Evolutionary conservation across 306 rosid genomes (phyloP).

Genomic region (Pyrus betulifolia): DNA sequence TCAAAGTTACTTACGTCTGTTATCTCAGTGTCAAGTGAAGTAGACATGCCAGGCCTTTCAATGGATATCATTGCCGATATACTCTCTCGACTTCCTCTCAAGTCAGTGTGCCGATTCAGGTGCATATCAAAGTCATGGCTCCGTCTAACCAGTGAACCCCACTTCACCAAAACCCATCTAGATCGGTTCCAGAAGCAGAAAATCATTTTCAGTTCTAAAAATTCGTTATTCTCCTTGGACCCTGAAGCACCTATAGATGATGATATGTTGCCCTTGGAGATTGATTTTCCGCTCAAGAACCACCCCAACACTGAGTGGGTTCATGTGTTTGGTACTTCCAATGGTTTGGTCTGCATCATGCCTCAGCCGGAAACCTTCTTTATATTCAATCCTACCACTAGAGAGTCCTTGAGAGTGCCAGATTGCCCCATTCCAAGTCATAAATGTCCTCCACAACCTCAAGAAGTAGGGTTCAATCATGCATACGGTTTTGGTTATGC

Average conservation of each 20-base stretch:
- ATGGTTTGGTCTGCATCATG: slow-evolving; percentile 16
- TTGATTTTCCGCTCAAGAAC: slow-evolving; percentile 5
- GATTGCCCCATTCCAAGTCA: slow-evolving; percentile 1
- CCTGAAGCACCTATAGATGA: slow-evolving; percentile 15
- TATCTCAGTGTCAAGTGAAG: slow-evolving; percentile 1
- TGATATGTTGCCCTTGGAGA: slow-evolving; percentile 4
- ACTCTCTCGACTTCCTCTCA: slow-evolving; percentile 7
- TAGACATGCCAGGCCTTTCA: not conserved
- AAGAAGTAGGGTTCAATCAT: not conserved
- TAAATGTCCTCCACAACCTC: not conserved
- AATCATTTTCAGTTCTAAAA: not conserved
- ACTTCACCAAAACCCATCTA: slow-evolving; percentile 3
- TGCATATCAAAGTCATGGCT: slow-evolving; percentile 8
- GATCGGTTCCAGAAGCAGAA: not conserved
- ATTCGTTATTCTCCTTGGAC: slow-evolving; percentile 5
- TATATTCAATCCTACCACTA: slow-evolving; percentile 5
- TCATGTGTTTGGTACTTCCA: slow-evolving; percentile 4
- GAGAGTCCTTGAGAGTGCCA: slow-evolving; percentile 10
- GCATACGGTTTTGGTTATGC: slow-evolving; percentile 9
- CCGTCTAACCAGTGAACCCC: not conserved
- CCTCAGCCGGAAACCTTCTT: slow-evolving; percentile 2
- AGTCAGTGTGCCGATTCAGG: slow-evolving; percentile 5
- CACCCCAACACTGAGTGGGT: not conserved
- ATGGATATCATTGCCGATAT: not conserved
- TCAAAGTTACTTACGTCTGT: not conserved